A percentile compares a stretch with the other conserved stretches of the same genome.
phyloP scores from a whole-genome alignment of 306 rosid genomes.

The Elaeagnus macrophylla region DNA sequence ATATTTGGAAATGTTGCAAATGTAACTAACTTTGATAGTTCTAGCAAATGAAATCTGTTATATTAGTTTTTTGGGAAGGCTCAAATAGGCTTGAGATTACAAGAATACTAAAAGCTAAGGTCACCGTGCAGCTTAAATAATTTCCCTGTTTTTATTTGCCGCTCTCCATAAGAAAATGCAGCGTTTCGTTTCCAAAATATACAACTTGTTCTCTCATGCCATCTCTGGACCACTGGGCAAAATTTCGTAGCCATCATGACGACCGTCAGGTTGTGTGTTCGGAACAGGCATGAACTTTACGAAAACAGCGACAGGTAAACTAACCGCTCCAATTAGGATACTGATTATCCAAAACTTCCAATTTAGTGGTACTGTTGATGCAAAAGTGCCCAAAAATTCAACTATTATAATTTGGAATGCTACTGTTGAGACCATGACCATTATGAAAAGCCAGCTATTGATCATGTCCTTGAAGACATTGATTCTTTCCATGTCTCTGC shows the following conservation, averaged over 20 bases:
- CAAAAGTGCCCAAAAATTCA: constrained; percentile 59
- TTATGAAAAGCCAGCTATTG: constrained; percentile 46
- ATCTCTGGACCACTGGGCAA: constrained; percentile 68
- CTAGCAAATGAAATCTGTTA: no score
- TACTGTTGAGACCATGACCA: constrained; percentile 44
- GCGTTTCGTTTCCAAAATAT: not conserved
- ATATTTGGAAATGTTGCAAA: no score
- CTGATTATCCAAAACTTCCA: constrained; percentile 44
- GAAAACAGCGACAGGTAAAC: constrained; percentile 46
- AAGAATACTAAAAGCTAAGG: not conserved
- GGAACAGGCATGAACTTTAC: constrained; percentile 64
- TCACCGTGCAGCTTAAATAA: not conserved
- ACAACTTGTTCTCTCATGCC: constrained; percentile 26
- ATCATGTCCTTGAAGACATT: constrained; percentile 54
- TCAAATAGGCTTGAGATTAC: no score
- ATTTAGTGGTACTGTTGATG: constrained; percentile 55
- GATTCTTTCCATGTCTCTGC: constrained; percentile 90
- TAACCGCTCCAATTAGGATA: constrained; percentile 50
- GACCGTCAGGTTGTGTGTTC: not conserved
- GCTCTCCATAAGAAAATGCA: not conserved
- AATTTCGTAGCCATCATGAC: constrained; percentile 49
- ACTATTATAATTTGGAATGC: constrained; percentile 58
- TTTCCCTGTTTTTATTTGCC: not conserved
- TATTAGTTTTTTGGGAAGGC: no score
- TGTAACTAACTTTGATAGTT: no score